Evolutionary conservation across 2,329 filamentous ascomycete species (phyloP).

Genomic region (Tolypocladium cylindrosporum): DNA sequence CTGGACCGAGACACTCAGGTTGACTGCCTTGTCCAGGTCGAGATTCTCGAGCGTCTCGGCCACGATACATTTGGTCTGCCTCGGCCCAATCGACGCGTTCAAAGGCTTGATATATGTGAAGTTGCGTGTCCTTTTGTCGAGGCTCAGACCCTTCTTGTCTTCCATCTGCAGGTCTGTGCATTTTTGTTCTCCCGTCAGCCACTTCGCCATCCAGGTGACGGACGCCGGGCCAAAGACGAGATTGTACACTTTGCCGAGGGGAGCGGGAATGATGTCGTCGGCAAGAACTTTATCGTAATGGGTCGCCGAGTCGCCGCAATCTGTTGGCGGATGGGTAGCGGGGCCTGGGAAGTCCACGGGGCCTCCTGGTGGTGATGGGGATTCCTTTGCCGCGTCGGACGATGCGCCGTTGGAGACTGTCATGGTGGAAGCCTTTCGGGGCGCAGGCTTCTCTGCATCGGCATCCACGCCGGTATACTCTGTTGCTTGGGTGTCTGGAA

Average conservation of each 20-base stretch:
- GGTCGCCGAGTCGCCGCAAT: conserved; percentile 66
- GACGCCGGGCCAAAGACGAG: conserved; percentile 79
- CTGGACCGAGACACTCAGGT: conserved; percentile 72
- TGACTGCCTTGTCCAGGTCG: conserved; percentile 80
- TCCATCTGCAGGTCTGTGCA: conserved; percentile 80
- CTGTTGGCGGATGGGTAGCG: conserved; percentile 69
- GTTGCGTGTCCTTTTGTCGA: conserved; percentile 63
- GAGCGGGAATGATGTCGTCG: conserved; percentile 78
- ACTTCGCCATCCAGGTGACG: conserved; percentile 73
- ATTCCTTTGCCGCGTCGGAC: conserved; percentile 41
- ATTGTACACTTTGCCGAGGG: conserved; percentile 83
- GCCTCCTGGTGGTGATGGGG: conserved; percentile 28
- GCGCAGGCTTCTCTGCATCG: conserved; percentile 50
- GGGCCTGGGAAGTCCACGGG: conserved; percentile 72
- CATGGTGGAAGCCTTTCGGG: conserved; percentile 61
- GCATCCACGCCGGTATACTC: conserved; percentile 33
- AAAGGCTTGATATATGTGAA: conserved; percentile 92
- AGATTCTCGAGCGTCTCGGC: conserved; percentile 74
- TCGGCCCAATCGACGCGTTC: conserved; percentile 74
- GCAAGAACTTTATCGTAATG: conserved; percentile 82
- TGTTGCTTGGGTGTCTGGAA: conserved; percentile 45
- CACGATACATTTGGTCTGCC: conserved; percentile 88
- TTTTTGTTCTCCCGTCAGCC: conserved; percentile 79
- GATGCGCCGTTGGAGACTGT: conserved; percentile 30
- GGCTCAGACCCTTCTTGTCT: conserved; percentile 67